A percentile compares a stretch with the other conserved stretches of the same genome.
Evolutionary conservation across 768 basidiomycete genomes (phyloP).

Genomic region (Psilocybe subaeruginosa): DNA sequence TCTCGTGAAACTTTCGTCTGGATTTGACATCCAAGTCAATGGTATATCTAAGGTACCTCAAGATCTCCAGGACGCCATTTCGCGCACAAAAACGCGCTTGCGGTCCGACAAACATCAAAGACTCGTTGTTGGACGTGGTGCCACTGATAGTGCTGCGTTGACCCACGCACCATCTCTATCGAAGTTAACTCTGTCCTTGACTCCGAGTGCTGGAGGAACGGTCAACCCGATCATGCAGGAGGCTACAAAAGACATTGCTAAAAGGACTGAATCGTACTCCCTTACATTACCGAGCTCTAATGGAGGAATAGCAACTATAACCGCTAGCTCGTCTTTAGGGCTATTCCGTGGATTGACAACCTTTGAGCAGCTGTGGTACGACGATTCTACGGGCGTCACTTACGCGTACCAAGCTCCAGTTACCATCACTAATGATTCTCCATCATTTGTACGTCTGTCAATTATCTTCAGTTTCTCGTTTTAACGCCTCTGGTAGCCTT

Average conservation of each 20-base stretch:
- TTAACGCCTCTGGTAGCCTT: constrained; percentile 45
- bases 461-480: neutral
- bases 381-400: constrained; percentile 44
- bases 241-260: constrained; percentile 48
- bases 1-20: constrained; percentile 47
- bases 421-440: constrained; percentile 57
- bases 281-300: constrained; percentile 52
- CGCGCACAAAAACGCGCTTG: constrained; percentile 47
- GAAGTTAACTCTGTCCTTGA: constrained; percentile 46
- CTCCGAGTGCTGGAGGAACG: constrained; percentile 15
- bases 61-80: constrained; percentile 63
- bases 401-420: constrained; percentile 63
- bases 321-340: constrained; percentile 67
- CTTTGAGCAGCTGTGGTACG: constrained; percentile 73
- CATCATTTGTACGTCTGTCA: constrained; percentile 58
- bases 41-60: constrained; percentile 40
- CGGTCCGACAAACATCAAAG: constrained; percentile 58
- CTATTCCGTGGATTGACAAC: constrained; percentile 77
- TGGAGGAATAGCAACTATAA: constrained; percentile 55
- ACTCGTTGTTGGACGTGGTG: constrained; percentile 62
- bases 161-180: constrained; percentile 42
- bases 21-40: constrained; percentile 54
- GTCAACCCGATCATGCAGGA: constrained; percentile 54
- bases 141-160: constrained; percentile 43
- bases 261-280: constrained; percentile 61